Base-by-base conservation (phyloP, 2,329 filamentous ascomycete species). In the Colletotrichum sp. region DNA sequence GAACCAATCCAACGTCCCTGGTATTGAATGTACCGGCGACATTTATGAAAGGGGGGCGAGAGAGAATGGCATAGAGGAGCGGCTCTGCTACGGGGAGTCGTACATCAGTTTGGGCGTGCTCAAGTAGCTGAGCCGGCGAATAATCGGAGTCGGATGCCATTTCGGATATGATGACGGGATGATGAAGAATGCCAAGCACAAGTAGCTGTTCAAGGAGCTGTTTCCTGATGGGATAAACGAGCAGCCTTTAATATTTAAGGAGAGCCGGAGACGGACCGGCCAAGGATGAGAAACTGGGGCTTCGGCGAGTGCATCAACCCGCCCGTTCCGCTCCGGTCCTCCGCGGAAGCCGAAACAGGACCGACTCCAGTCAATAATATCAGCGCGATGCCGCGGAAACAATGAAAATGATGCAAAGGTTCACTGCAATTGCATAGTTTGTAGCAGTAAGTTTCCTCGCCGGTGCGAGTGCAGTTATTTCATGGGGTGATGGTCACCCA, bases 1-100 rank as follows among this genome's bases (percentile, higher is more conserved):
- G 36, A 24, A 73, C 55, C 24, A 7, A 28, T 6, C 71, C 66
- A 12, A 70, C 26, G 21, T 68, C 71, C 16, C 66, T 32, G 21
- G 59, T 39, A 8, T 69, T 74, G 32, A 69, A 74, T 10, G 44
- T 59, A 5, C 69, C 68, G 15, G n/a, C 21, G 8, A 71, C 30
- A 1, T 16, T 15, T 5, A 32, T 15, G 16, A 68, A 71, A 9
- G 68, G 67, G 72, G 67, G 34, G 1, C 9, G 6, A 5, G 55
- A 16, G 7, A 69, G 52, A 30, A 69, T 12, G 8, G 15, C 3
- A 1, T 34, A 39, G 2, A 69, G 52, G 8, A 69, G 10, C 9
- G 65, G 8, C 8, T 34, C 49, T 21, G 12, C 12, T 24, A 36
- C 9, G 5, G 65, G 49, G 18, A 68, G 26, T 8, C 30, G 44